phyloP scores from a whole-genome alignment of 2,329 filamentous ascomycete genomes.

The Ophiostoma populinum region DNA sequence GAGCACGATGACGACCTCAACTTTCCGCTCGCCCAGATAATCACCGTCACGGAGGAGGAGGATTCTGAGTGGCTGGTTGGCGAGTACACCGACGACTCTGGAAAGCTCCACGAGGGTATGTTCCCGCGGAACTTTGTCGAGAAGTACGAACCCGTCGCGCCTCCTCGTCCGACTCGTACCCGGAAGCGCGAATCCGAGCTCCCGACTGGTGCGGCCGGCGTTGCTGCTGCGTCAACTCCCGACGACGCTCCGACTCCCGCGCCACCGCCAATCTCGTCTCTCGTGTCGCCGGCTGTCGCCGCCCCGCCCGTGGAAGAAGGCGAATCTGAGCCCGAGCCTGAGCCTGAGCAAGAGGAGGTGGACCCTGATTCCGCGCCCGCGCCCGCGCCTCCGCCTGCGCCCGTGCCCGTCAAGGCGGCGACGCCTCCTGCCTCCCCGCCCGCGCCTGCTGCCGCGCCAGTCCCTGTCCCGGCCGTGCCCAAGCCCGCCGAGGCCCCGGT shows the following conservation, averaged over 20 bases:
- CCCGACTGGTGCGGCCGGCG: conserved; percentile 11
- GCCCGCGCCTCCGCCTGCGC: not conserved
- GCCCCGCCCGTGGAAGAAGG: not conserved
- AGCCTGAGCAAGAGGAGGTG: not conserved
- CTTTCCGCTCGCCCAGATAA: conserved; percentile 72
- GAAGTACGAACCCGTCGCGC: conserved; percentile 79
- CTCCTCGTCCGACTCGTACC: conserved; percentile 63
- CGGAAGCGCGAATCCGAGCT: conserved; percentile 45
- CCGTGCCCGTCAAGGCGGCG: not conserved
- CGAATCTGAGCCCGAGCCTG: not conserved
- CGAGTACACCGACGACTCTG: conserved; percentile 63
- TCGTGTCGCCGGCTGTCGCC: not conserved
- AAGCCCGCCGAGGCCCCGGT: conserved; percentile 15
- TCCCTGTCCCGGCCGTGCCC: conserved; percentile 10
- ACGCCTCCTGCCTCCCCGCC: not conserved
- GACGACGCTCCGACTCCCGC: conserved; percentile 11
- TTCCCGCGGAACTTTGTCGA: conserved; percentile 97
- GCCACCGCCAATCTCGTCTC: conserved; percentile 9
- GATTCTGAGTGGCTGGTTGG: conserved; percentile 89
- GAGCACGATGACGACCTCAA: conserved; percentile 87
- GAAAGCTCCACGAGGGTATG: conserved; percentile 63
- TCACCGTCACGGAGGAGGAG: conserved; percentile 83
- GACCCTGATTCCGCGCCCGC: not conserved
- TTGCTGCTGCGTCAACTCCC: conserved; percentile 13
- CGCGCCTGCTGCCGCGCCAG: not conserved